phyloP scores from a whole-genome alignment of 2,329 filamentous ascomycete species.

The Colletotrichum sp. region DNA sequence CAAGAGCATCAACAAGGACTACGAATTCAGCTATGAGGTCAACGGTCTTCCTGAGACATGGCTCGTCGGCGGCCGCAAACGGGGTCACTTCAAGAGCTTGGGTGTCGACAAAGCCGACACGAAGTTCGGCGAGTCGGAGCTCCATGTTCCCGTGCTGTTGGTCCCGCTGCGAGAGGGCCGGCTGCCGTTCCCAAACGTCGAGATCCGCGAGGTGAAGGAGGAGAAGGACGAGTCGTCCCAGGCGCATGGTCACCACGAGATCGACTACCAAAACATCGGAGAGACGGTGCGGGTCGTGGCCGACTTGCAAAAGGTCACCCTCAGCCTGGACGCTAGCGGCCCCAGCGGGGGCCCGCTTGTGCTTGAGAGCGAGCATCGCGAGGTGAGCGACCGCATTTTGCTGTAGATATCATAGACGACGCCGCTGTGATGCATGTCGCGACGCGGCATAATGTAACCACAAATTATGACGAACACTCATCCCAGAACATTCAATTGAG shows the following conservation, averaged over 20 bases:
- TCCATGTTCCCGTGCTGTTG: slow-evolving; percentile 71
- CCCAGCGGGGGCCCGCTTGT: slow-evolving; percentile 69
- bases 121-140: slow-evolving; percentile 48
- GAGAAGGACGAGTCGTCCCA: slow-evolving; percentile 24
- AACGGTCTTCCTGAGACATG: slow-evolving; percentile 75
- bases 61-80: slow-evolving; percentile 82
- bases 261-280: slow-evolving; percentile 78
- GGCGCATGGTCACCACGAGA: slow-evolving; percentile 66
- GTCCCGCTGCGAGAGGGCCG: slow-evolving; percentile 81
- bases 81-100: slow-evolving; percentile 75
- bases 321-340: slow-evolving; percentile 72
- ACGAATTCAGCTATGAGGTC: slow-evolving; percentile 86
- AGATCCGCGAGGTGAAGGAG: slow-evolving; percentile 68
- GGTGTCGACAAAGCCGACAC: slow-evolving; percentile 35
- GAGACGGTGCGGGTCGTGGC: slow-evolving; percentile 78
- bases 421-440: background rate
- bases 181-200: slow-evolving; percentile 77
- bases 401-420: slow-evolving; percentile 24
- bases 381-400: slow-evolving; percentile 39
- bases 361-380: slow-evolving; percentile 60
- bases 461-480: background rate
- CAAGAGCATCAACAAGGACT: slow-evolving; percentile 30
- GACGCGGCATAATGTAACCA: background rate
- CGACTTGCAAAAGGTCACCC: slow-evolving; percentile 73
- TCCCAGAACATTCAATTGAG: background rate